A percentile compares a stretch with the other conserved stretches of the same genome.
These are phyloP conservation scores for Wickerhamomyces strasburgensis DNA, from an alignment of 805 yeast genomes.

Conservation along the genomic window DNA sequence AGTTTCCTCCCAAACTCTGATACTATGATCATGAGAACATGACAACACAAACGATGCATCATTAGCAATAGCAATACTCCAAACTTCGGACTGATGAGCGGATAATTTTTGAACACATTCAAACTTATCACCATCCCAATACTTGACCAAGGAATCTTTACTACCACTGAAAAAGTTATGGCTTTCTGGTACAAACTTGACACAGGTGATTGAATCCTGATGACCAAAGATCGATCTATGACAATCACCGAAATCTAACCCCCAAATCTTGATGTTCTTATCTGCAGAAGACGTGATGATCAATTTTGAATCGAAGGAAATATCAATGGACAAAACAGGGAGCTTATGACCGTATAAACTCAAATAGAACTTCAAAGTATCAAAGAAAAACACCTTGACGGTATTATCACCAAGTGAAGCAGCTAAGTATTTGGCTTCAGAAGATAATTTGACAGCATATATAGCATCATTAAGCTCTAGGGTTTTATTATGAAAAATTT, in stretches of 20 bases:
- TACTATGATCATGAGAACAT: slow-evolving; percentile 89
- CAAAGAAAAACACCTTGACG: slow-evolving; percentile 89
- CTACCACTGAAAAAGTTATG: slow-evolving; percentile 88
- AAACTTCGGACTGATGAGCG: slow-evolving; percentile 89
- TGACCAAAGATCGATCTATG: slow-evolving; percentile 96
- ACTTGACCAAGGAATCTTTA: slow-evolving; percentile 84
- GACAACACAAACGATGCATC: slow-evolving; percentile 71
- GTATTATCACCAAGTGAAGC: slow-evolving; percentile 87
- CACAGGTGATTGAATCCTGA: slow-evolving; percentile 91
- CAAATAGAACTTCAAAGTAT: slow-evolving; percentile 79
- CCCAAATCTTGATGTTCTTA: slow-evolving; percentile 97
- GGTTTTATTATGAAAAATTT: slow-evolving; percentile 68
- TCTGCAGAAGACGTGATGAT: slow-evolving; percentile 94
- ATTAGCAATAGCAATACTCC: slow-evolving; percentile 79
- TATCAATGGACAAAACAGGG: slow-evolving; percentile 90
- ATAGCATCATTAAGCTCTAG: slow-evolving; percentile 86
- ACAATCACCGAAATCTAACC: slow-evolving; percentile 97
- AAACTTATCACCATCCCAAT: slow-evolving; percentile 98
- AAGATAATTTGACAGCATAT: slow-evolving; percentile 70
- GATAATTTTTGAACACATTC: slow-evolving; percentile 84
- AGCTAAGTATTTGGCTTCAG: slow-evolving; percentile 73
- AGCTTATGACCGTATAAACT: slow-evolving; percentile 94
- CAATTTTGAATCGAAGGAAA: slow-evolving; percentile 81
- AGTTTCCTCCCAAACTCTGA: slow-evolving; percentile 89
- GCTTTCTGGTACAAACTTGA: slow-evolving; percentile 74